Percentiles rank a stretch among this genome's conserved stretches.
Conservation (phyloP, 2,329 filamentous ascomycete species). For the Diaporthe velutina region DNA sequence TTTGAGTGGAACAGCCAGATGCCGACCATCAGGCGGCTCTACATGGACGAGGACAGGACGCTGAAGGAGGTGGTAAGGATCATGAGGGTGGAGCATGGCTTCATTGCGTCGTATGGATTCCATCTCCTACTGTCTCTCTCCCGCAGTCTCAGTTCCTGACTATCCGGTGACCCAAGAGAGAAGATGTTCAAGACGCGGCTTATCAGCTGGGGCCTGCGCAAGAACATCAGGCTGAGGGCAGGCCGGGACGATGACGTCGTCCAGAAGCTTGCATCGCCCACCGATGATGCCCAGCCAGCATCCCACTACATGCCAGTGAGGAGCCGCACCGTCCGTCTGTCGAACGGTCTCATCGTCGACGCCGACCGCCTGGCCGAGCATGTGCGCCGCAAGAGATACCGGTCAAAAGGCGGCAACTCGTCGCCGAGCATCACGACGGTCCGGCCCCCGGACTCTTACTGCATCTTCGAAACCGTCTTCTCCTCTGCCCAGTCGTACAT, state of each 20-base stretch:
- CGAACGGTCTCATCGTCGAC: slow-evolving; percentile 30
- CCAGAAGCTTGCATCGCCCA: slow-evolving; percentile 19
- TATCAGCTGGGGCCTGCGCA: slow-evolving; percentile 30
- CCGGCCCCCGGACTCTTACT: slow-evolving; percentile 25
- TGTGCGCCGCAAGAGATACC: slow-evolving; percentile 30
- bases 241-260: slow-evolving; percentile 28
- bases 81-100: slow-evolving; percentile 32
- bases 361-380: slow-evolving; percentile 34
- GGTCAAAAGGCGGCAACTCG: neutral
- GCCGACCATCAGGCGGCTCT: slow-evolving; percentile 35
- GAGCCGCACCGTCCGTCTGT: slow-evolving; percentile 24
- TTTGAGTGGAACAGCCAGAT: slow-evolving; percentile 33
- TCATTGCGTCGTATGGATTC: slow-evolving; percentile 35
- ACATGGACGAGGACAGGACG: slow-evolving; percentile 37
- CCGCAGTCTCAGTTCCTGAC: slow-evolving; percentile 23
- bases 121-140: neutral
- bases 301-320: neutral
- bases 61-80: slow-evolving; percentile 37
- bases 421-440: slow-evolving; percentile 4
- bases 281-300: neutral
- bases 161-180: slow-evolving; percentile 23
- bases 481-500: slow-evolving; percentile 23
- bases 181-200: slow-evolving; percentile 34
- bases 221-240: slow-evolving; percentile 33
- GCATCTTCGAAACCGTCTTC: slow-evolving; percentile 32